Base-by-base conservation (phyloP, 768 basidiomycete species). In the Dioszegia aurantiaca region DNA sequence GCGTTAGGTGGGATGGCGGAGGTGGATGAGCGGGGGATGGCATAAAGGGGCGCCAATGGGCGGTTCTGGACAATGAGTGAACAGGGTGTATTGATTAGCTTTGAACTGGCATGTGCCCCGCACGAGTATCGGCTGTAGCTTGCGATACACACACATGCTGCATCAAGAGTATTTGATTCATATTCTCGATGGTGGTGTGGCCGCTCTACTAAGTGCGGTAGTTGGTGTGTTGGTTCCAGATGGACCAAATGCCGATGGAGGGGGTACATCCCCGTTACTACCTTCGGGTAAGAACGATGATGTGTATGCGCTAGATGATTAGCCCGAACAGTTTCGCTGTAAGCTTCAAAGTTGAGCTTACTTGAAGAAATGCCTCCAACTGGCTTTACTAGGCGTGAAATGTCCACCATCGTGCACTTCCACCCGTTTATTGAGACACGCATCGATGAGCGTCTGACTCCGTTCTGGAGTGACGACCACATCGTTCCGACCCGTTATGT, bases 401-500 rank as follows among this genome's bases (percentile, higher is more conserved):
- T 73, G 71, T 40, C 74, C 69, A 41, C 75, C 75, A 39, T 74
- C 73, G 56, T 76, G 75, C 3, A 65, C 26, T 49, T 76, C 73
- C 14, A 76, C 58, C 51, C 73, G 28, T 5, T 62, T 51, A 49
- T 70, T 71, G 37, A 63, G 55, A 47, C 71, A 72, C 14, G 46
- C 40, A 31, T 67, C 62, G 31, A 73, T 57, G 9, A 76, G 58
- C 12, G 67, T 69, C 53, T 62, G 60, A 57, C 65, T 72, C 27
- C 69, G 37, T 43, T 74, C 73, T 36, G 60, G 58, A 10, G 75
- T 74, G n/a, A 76, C 68, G 9, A 76, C 59, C 3, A 65, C 69
- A 49, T 76, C 75, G 53, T 70, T 72, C 55, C 58, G 59, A 19
- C 75, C 75, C 9, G 68, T 62, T 17, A 76, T 58, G 49, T 76